Base-by-base conservation (phyloP, 129 eudicot species). In the Sambucus nigra region DNA sequence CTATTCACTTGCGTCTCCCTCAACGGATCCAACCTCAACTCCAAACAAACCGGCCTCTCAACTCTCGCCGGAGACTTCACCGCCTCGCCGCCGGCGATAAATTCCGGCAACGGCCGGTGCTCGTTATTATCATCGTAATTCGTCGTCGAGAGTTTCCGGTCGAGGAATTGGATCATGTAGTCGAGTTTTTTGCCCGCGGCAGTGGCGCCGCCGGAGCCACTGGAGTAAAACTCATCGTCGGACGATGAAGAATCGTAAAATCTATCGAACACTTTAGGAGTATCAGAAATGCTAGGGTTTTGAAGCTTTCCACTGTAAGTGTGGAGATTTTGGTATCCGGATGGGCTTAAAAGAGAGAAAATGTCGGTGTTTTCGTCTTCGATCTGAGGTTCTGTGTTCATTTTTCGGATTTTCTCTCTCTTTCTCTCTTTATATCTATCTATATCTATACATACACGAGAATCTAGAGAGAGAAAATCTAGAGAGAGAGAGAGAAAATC, bases 101-200 rank as follows among this genome's bases (percentile, higher is more conserved):
- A 64, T 68, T 91, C 99, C 49, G 83, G 82, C 32, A 86, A 58
- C 20, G 73, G 66, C 51, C 69, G 61, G 29, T 67, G 55, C n/a
- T 47, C 57, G 7, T 46, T 60, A 32, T 7, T 25, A 15, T 47
- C 73, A 27, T 60, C 60, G 40, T 63, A 70, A 8, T 71, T 59
- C 9, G 57, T 47, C 7, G 38, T 46, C 20, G 86, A 77, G 1
- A 89, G 70, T 64, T 85, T 89, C 55, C 87, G 76, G 68, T 89
- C 94, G 21, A 91, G 67, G 59, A 76, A 86, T 66, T 91, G 89
- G 55, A 82, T 80, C 95, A 86, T 91, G 59, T 89, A 81, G 71
- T 84, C 97, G 11, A 89, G 63, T 50, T 87, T 76, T 53, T 75
- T 86, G 0, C 67, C 61, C 0, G 57, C 63, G 4, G 38, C 59